phyloP scores from a whole-genome alignment of 148 eudicot genomes.

The Linanthus parryae region DNA sequence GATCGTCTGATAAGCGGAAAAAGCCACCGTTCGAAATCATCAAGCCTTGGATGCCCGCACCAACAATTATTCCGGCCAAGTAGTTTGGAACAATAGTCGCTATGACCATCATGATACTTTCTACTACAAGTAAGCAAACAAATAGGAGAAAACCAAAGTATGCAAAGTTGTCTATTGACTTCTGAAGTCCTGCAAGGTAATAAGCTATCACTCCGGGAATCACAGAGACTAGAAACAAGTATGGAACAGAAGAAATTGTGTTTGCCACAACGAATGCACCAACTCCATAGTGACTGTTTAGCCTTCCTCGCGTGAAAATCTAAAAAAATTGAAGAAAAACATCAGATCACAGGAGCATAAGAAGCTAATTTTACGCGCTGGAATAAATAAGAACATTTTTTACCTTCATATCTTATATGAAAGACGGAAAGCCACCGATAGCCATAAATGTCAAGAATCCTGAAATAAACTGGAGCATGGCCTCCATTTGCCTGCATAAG shows the following conservation, averaged over 20 bases:
- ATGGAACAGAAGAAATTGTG: conserved; percentile 24
- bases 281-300: conserved; percentile 38
- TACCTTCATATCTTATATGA: conserved; percentile 45
- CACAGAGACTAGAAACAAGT: conserved; percentile 14
- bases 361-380: too few species aligned
- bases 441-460: conserved; percentile 42
- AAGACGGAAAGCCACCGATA: conserved; percentile 53
- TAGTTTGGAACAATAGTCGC: conserved; percentile 30
- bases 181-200: conserved; percentile 28
- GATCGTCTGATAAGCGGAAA: conserved; percentile 27
- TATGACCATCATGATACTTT: conserved; percentile 41
- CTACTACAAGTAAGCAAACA: conserved; percentile 22
- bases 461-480: conserved; percentile 28
- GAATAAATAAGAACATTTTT: too few species aligned
- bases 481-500: too few species aligned
- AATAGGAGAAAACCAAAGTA: conserved; percentile 16
- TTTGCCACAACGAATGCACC: too few species aligned
- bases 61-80: conserved; percentile 30
- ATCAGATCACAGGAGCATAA: too few species aligned
- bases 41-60: conserved; percentile 32
- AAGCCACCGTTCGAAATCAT: conserved; percentile 27
- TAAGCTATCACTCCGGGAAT: conserved; percentile 28
- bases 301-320: conserved; percentile 28
- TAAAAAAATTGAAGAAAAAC: too few species aligned
- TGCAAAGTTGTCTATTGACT: conserved; percentile 10